Evolutionary conservation across 2,329 filamentous ascomycete genomes (phyloP).

Genomic region (Paramyrothecium sp.): DNA sequence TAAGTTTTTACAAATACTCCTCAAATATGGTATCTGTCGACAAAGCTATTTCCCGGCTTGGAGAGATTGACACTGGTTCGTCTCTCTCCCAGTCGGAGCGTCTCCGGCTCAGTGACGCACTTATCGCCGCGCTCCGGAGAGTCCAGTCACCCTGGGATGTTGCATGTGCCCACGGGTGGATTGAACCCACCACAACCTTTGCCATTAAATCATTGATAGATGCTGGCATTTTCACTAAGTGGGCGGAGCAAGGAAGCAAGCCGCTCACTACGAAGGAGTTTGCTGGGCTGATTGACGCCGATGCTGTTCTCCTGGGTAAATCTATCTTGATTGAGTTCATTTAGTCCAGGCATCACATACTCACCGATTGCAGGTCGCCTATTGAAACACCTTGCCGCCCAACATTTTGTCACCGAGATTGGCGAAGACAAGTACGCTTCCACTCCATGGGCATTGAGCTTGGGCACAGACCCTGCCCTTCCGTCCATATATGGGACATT

Average conservation of each 20-base stretch:
- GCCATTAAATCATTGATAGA: constrained; percentile 36
- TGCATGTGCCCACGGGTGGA: constrained; percentile 35
- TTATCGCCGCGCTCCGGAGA: constrained; percentile 24
- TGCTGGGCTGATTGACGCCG: constrained; percentile 28
- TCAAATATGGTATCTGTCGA: constrained; percentile 20
- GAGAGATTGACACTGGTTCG: not conserved
- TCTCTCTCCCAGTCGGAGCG: constrained; percentile 25
- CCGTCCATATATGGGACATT: constrained; percentile 28
- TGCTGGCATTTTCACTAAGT: constrained; percentile 32
- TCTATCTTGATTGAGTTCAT: not conserved
- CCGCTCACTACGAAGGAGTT: constrained; percentile 28
- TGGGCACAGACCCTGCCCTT: constrained; percentile 25
- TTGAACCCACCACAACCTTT: constrained; percentile 27
- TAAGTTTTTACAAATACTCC: not conserved
- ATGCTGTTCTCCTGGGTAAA: constrained; percentile 29
- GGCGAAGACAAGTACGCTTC: constrained; percentile 29
- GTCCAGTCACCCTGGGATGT: constrained; percentile 37
- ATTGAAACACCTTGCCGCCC: constrained; percentile 32
- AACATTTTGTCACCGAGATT: constrained; percentile 30
- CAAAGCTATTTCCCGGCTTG: not conserved
- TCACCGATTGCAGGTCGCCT: constrained; percentile 24
- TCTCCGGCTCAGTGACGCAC: constrained; percentile 26
- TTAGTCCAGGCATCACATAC: not conserved
- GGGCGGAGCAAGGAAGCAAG: constrained; percentile 25
- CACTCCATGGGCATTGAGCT: constrained; percentile 28